Conservation (phyloP, 768 basidiomycete species). For the Auriculariales sp. region DNA sequence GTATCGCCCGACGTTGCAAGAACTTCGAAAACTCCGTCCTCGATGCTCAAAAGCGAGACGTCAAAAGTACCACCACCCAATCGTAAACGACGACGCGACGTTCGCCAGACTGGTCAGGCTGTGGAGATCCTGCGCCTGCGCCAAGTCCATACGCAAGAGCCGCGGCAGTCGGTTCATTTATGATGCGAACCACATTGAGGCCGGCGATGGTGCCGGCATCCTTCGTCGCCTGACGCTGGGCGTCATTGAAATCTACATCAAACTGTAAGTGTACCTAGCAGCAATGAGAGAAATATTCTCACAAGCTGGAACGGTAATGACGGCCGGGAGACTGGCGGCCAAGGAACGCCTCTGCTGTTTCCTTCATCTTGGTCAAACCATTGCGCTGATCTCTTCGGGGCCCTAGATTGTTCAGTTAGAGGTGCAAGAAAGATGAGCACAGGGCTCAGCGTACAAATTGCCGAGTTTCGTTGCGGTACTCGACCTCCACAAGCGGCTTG, state of each 20-base stretch:
- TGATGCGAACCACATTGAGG: constrained; percentile 30
- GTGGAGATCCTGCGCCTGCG: constrained; percentile 26
- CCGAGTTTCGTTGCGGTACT: constrained; percentile 25
- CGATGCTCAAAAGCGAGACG: constrained; percentile 25
- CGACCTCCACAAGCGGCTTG: constrained; percentile 27
- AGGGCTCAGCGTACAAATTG: constrained; percentile 22
- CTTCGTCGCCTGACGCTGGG: constrained; percentile 32
- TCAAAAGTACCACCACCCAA: constrained; percentile 27
- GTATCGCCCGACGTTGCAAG: constrained; percentile 27
- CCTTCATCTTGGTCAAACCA: constrained; percentile 34
- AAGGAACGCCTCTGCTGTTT: constrained; percentile 32
- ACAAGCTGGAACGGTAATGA: constrained; percentile 31
- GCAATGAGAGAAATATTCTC: not conserved
- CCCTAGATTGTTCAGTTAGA: too few species aligned
- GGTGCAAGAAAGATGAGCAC: not conserved
- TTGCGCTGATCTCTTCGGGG: constrained; percentile 29
- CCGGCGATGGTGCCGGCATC: constrained; percentile 33
- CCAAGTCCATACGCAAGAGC: constrained; percentile 35
- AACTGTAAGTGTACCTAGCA: not conserved
- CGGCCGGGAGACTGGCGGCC: constrained; percentile 29
- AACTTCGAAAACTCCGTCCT: constrained; percentile 24
- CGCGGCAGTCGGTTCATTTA: constrained; percentile 36
- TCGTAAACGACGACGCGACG: constrained; percentile 27
- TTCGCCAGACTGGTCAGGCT: constrained; percentile 19
- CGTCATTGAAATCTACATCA: constrained; percentile 26